phyloP scores from a whole-genome alignment of 108 stramenopile genomes.

The Fistulifera solaris region DNA sequence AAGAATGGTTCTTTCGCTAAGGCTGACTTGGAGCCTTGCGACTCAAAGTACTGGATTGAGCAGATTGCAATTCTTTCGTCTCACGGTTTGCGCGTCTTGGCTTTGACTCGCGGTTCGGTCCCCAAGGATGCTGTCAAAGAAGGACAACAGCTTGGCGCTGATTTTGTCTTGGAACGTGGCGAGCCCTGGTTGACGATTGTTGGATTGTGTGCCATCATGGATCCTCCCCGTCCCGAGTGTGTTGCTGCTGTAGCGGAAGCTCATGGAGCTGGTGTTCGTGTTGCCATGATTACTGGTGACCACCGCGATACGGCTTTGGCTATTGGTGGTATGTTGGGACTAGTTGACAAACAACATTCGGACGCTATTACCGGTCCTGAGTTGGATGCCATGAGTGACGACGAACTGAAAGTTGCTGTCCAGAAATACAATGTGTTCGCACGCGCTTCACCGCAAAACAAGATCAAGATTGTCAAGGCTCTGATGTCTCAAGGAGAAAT shows the following conservation, averaged over 20 bases:
- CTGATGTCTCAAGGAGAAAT: conserved; percentile 87
- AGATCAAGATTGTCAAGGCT: conserved; percentile 88
- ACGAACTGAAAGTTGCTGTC: conserved; percentile 52
- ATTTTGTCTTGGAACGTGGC: conserved; percentile 49
- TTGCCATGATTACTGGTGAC: conserved; percentile 97
- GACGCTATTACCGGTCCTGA: conserved; percentile 74
- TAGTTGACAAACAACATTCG: conserved; percentile 56
- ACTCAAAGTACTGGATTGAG: conserved; percentile 65
- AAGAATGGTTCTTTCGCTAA: conserved; percentile 39
- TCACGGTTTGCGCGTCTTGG: conserved; percentile 93
- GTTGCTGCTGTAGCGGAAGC: conserved; percentile 74
- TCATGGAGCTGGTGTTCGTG: conserved; percentile 81
- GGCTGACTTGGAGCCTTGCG: conserved; percentile 49
- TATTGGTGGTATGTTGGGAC: conserved; percentile 75
- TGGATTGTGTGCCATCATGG: conserved; percentile 90
- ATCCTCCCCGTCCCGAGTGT: conserved; percentile 90
- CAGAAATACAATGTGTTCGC: conserved; percentile 82
- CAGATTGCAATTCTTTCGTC: conserved; percentile 74
- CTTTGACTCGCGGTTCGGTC: conserved; percentile 62
- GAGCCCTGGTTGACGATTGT: conserved; percentile 73
- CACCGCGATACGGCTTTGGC: conserved; percentile 85
- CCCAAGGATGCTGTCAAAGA: conserved; percentile 39
- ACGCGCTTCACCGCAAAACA: conserved; percentile 78
- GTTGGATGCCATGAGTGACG: conserved; percentile 67
- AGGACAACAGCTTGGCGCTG: conserved; percentile 61